These are phyloP conservation scores for Mucor circinelloides DNA, from an alignment of 371 early-diverging fungal genomes.

Conservation along the genomic window DNA sequence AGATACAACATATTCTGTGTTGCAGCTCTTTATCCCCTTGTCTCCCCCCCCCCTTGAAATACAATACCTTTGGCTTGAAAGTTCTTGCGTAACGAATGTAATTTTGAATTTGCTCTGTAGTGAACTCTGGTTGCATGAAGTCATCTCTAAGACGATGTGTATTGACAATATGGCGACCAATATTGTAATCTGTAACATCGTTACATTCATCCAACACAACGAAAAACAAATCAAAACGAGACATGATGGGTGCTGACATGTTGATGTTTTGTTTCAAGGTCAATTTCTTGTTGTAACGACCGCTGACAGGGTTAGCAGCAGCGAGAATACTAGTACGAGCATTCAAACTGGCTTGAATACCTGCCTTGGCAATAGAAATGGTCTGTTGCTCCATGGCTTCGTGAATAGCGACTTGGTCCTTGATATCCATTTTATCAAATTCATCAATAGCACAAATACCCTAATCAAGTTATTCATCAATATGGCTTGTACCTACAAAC, in stretches of 20 bases:
- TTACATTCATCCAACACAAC: slow-evolving; percentile 97
- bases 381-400: slow-evolving; percentile 99
- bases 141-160: slow-evolving; percentile 85
- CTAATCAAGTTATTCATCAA: slow-evolving; percentile 32
- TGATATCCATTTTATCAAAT: slow-evolving; percentile 99
- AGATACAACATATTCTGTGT: neutral
- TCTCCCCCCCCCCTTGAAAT: neutral
- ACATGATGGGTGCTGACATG: slow-evolving; percentile 99
- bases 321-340: slow-evolving; percentile 99
- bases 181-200: slow-evolving; percentile 87
- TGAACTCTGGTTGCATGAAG: slow-evolving; percentile 71
- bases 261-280: slow-evolving; percentile 97
- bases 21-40: neutral
- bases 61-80: slow-evolving; percentile 76
- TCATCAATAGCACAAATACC: slow-evolving; percentile 99
- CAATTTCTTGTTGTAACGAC: slow-evolving; percentile 94
- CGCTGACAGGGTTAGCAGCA: slow-evolving; percentile 98
- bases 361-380: slow-evolving; percentile 99
- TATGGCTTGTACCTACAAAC: neutral
- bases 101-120: slow-evolving; percentile 78
- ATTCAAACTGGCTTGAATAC: slow-evolving; percentile 98
- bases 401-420: slow-evolving; percentile 99
- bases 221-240: slow-evolving; percentile 99
- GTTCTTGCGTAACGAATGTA: slow-evolving; percentile 92
- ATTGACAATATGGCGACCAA: slow-evolving; percentile 94